Percentiles rank a stretch among this genome's conserved stretches.
Evolutionary conservation across 2,329 filamentous ascomycete genomes (phyloP).

Genomic region (Claviceps sorghi): DNA sequence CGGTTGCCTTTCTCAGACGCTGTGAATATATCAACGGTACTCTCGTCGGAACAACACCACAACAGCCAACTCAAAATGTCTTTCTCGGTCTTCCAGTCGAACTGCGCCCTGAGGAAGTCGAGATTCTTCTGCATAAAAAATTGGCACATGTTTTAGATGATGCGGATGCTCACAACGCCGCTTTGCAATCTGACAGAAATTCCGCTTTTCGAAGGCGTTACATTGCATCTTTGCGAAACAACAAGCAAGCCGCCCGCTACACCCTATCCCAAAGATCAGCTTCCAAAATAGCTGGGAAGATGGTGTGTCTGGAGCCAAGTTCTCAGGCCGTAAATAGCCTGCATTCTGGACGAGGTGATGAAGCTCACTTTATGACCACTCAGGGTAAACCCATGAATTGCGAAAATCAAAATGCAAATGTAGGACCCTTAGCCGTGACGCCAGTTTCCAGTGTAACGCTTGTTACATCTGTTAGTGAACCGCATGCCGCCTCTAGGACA

Average conservation of each 20-base stretch:
- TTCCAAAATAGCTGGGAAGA: slow-evolving; percentile 18
- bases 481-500: slow-evolving; percentile 5
- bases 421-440: slow-evolving; percentile 11
- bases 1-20: slow-evolving; percentile 63
- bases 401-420: not conserved
- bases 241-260: slow-evolving; percentile 27
- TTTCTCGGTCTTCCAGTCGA: slow-evolving; percentile 82
- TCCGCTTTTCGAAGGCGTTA: slow-evolving; percentile 46
- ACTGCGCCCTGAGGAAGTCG: slow-evolving; percentile 80
- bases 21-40: slow-evolving; percentile 75
- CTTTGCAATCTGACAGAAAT: slow-evolving; percentile 40
- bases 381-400: not conserved
- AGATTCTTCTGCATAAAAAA: slow-evolving; percentile 61
- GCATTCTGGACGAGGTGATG: not conserved
- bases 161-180: slow-evolving; percentile 49
- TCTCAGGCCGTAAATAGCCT: not conserved
- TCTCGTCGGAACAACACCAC: slow-evolving; percentile 73
- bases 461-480: slow-evolving; percentile 9
- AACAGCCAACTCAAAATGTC: slow-evolving; percentile 87
- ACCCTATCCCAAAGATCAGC: slow-evolving; percentile 25
- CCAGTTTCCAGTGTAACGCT: slow-evolving; percentile 22
- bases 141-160: slow-evolving; percentile 75
- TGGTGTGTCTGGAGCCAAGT: slow-evolving; percentile 8
- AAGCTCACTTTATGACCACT: not conserved
- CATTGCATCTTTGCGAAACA: slow-evolving; percentile 37